Evolutionary conservation across 1,139 yeast species (phyloP), one percentile per base, ranked within the genome.

Genomic region (Meyerozyma carpophila): DNA sequence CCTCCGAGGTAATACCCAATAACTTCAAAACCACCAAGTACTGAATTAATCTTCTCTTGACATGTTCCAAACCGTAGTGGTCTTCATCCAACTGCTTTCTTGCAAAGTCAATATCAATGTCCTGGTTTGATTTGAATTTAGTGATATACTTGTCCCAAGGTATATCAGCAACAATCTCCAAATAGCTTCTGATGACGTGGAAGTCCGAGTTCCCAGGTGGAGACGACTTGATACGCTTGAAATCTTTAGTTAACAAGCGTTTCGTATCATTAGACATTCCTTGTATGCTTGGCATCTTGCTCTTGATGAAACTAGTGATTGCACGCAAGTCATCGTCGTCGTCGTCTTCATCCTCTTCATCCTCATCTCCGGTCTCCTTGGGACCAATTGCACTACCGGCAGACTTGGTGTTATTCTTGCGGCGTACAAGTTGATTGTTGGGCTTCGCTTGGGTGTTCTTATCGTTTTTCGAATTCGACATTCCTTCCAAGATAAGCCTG

Each of bases 51-150:
- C 97, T 73, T 53, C 79, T 84, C 61, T 91, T 91, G 41, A 89
- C 95, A 49, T 83, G 81, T 46, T 81, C 80, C 58, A 91, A 71
- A 0, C 97, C 97, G 59, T 81, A 87, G 63, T 91, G 97, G 53
- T 89, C 96, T 29, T 72, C 73, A 58, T 90, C 89, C 36, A 91
- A 68, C 48, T 82, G 81, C 16, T 64, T 60, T 46, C 75, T 73
- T 0, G 95, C 95, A 10, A 61, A 62, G 1, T 55, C 60, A 21
- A 87, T 62, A 51, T 85, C 80, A 42, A 81, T 67, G 36, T 72
- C 74, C 43, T 62, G 65, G 49, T 72, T 70, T n/a, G 65, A 54
- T 41, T 58, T 54, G 52, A 69, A 71, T 47, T 62, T 66, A 6
- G 75, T 61, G 27, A 70, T 64, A 47, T 58, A 66, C 32, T 50